phyloP scores from a whole-genome alignment of 2,329 filamentous ascomycete species.

The Sarocladiaceae sp. region DNA sequence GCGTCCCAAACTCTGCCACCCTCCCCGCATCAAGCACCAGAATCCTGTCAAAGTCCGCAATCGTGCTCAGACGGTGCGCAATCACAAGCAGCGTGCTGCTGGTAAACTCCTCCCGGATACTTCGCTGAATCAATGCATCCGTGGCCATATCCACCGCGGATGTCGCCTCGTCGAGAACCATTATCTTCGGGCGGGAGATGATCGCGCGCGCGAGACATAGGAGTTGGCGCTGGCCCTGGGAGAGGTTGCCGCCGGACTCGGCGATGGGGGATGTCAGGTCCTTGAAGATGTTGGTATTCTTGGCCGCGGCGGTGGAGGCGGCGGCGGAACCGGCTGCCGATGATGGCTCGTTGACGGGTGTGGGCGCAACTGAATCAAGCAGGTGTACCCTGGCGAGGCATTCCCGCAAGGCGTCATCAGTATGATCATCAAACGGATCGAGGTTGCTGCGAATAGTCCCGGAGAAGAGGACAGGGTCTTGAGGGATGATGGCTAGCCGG shows the following conservation, averaged over 20 bases:
- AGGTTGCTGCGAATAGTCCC: constrained; percentile 72
- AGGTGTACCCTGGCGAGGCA: constrained; percentile 66
- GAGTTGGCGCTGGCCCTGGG: constrained; percentile 70
- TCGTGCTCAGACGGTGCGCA: constrained; percentile 68
- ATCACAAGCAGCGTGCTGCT: constrained; percentile 66
- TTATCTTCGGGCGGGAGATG: constrained; percentile 64
- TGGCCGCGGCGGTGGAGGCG: constrained; percentile 24
- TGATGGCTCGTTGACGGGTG: constrained; percentile 31
- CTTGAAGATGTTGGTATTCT: constrained; percentile 61
- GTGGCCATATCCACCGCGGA: constrained; percentile 73
- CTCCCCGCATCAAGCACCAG: constrained; percentile 63
- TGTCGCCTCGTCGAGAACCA: constrained; percentile 77
- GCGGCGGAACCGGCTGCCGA: constrained; percentile 20
- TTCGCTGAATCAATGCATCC: constrained; percentile 66
- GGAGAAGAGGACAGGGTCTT: constrained; percentile 74
- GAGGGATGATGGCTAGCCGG: constrained; percentile 74
- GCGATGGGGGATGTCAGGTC: constrained; percentile 58
- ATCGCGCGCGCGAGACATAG: constrained; percentile 70
- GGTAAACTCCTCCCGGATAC: constrained; percentile 65
- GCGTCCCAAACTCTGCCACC: constrained; percentile 62
- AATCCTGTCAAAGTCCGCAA: constrained; percentile 70
- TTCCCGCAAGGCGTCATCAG: constrained; percentile 62
- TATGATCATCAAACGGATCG: constrained; percentile 67
- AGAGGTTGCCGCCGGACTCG: constrained; percentile 68
- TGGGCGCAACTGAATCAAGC: constrained; percentile 35